These are phyloP conservation scores for Phytophthora brassicae DNA, from an alignment of 352 stramenopile species.

Conservation along the genomic window DNA sequence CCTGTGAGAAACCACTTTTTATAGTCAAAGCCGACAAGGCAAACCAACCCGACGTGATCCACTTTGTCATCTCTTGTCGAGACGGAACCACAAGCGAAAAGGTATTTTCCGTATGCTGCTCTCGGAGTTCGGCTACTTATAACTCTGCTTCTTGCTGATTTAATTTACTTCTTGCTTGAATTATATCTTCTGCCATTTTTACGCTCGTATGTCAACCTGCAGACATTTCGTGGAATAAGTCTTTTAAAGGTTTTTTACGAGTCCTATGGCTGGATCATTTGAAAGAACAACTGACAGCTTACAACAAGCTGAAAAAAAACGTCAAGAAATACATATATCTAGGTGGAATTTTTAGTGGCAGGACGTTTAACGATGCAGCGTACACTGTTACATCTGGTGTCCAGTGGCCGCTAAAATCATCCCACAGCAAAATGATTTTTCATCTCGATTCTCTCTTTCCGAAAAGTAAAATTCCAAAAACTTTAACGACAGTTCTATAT, in stretches of 20 bases:
- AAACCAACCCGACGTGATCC: slow-evolving; percentile 7
- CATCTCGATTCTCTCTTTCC: neutral
- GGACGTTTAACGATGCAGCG: no score
- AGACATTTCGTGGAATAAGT: no score
- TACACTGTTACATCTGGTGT: no score
- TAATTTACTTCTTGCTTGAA: neutral
- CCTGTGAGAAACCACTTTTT: neutral
- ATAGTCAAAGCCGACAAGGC: neutral
- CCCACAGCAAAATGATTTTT: slow-evolving; percentile 3
- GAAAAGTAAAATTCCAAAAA: slow-evolving; percentile 7
- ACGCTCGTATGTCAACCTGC: slow-evolving; percentile 2
- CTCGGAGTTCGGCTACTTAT: neutral
- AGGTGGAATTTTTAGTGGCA: no score
- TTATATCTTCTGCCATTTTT: slow-evolving; percentile 8
- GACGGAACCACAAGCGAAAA: slow-evolving; percentile 7
- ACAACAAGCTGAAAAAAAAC: no score
- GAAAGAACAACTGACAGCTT: no score
- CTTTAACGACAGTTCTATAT: neutral
- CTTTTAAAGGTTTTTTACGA: no score
- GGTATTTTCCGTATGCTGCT: neutral
- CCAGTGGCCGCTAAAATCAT: neutral
- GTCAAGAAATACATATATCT: no score
- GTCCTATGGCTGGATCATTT: no score
- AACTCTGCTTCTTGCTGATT: neutral
- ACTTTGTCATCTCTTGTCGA: slow-evolving; percentile 4